Percentiles rank a stretch among this genome's conserved stretches.
Evolutionary conservation across 352 stramenopile species (phyloP).

Genomic region (Aphanomyces cochlioides): DNA sequence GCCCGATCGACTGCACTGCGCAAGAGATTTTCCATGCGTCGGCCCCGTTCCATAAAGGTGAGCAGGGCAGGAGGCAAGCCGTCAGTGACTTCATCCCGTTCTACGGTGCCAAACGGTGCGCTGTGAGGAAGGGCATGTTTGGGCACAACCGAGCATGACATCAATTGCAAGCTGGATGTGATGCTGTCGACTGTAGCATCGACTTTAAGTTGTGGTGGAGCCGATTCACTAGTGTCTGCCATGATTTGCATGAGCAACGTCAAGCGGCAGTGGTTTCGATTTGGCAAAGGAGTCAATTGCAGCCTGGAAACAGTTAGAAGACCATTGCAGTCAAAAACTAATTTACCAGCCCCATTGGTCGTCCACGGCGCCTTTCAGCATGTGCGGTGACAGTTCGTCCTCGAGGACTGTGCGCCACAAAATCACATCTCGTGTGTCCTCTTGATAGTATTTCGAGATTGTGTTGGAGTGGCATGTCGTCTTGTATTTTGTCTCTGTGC

Average conservation of each 20-base stretch:
- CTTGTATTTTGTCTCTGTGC: not conserved
- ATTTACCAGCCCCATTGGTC: conserved; percentile 22
- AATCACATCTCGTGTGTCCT: conserved; percentile 22
- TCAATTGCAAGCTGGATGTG: not conserved
- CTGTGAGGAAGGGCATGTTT: not conserved
- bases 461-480: conserved; percentile 8
- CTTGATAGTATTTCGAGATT: conserved; percentile 16
- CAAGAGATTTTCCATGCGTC: conserved; percentile 13
- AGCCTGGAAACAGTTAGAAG: not conserved
- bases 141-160: conserved; percentile 3
- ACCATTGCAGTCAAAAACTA: not conserved
- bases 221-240: not conserved
- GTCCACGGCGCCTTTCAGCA: conserved; percentile 14
- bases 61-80: not conserved
- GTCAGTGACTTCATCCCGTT: not conserved
- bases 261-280: conserved; percentile 11
- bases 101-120: no score
- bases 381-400: conserved; percentile 24
- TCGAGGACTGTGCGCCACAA: conserved; percentile 27
- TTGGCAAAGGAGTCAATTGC: not conserved
- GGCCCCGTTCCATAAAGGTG: conserved; percentile 25
- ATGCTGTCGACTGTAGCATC: conserved; percentile 13
- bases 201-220: not conserved
- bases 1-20: conserved; percentile 12
- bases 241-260: conserved; percentile 13